phyloP scores from a whole-genome alignment of 2,329 filamentous ascomycete genomes.

The Teratosphaeriaceae sp. region DNA sequence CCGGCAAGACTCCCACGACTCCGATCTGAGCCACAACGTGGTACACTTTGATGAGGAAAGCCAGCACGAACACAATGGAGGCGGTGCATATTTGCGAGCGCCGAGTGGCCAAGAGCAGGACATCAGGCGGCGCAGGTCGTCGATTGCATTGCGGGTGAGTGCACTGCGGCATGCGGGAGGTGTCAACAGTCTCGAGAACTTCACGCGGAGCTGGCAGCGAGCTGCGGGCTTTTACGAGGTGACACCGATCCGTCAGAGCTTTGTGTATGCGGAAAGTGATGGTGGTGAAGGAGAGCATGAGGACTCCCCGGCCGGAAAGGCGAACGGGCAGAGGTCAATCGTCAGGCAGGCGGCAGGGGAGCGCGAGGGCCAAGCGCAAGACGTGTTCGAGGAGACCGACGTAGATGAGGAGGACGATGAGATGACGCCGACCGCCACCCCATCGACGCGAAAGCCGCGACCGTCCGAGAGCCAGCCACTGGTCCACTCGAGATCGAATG shows the following conservation, averaged over 20 bases:
- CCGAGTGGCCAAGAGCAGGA: constrained; percentile 17
- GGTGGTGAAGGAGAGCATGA: constrained; percentile 49
- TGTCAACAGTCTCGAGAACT: constrained; percentile 76
- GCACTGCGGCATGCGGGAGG: constrained; percentile 67
- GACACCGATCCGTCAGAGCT: constrained; percentile 69
- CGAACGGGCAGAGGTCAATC: constrained; percentile 34
- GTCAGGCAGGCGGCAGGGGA: constrained; percentile 32
- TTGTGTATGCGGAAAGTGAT: constrained; percentile 47
- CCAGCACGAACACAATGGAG: constrained; percentile 15
- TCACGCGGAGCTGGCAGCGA: constrained; percentile 85
- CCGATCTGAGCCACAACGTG: constrained; percentile 18
- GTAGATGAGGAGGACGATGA: constrained; percentile 13
- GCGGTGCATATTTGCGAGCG: constrained; percentile 11
- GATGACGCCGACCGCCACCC: constrained; percentile 1
- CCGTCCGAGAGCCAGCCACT: constrained; percentile 21
- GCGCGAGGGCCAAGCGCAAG: neutral
- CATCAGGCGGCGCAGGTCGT: constrained; percentile 39
- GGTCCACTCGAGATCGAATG: constrained; percentile 15
- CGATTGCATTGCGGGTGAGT: constrained; percentile 44
- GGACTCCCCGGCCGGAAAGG: constrained; percentile 31
- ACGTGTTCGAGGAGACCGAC: constrained; percentile 26
- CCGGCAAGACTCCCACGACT: constrained; percentile 36
- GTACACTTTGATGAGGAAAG: constrained; percentile 25
- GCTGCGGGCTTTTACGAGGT: constrained; percentile 85
- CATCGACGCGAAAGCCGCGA: neutral